phyloP scores from a whole-genome alignment of 768 basidiomycete species.

The Podaxis pistillaris region DNA sequence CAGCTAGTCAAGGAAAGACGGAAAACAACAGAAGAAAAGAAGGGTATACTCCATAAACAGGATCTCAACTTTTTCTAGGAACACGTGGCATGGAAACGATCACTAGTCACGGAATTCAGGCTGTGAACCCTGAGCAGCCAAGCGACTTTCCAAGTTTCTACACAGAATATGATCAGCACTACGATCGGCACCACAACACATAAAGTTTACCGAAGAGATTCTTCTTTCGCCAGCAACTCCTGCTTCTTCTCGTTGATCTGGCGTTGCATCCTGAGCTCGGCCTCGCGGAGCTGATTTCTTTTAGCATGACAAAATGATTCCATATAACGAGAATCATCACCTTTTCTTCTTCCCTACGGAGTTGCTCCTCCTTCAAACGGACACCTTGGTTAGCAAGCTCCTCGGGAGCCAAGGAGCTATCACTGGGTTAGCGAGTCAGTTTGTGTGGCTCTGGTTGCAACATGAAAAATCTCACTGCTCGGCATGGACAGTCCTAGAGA shows the following conservation, averaged over 20 bases:
- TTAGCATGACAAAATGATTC: slow-evolving; percentile 11
- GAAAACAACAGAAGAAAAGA: slow-evolving; percentile 19
- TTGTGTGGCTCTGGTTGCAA: slow-evolving; percentile 1
- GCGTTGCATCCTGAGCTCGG: slow-evolving; percentile 96
- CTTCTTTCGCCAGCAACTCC: slow-evolving; percentile 94
- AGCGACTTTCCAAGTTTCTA: slow-evolving; percentile 87
- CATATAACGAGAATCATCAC: slow-evolving; percentile 32
- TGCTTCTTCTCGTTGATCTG: slow-evolving; percentile 98
- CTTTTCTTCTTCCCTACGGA: slow-evolving; percentile 96
- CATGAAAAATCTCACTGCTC: slow-evolving; percentile 54
- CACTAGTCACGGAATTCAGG: slow-evolving; percentile 71
- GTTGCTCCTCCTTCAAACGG: slow-evolving; percentile 97
- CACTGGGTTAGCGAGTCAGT: slow-evolving; percentile 42
- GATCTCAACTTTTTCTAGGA: background rate
- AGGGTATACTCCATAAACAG: slow-evolving; percentile 24
- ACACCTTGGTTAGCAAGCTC: slow-evolving; percentile 97
- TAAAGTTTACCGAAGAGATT: slow-evolving; percentile 71
- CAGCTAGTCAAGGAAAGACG: slow-evolving; percentile 14
- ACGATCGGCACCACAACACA: background rate
- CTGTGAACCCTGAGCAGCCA: slow-evolving; percentile 86
- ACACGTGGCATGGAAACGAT: slow-evolving; percentile 11
- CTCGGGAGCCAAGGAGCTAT: slow-evolving; percentile 91
- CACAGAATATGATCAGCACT: slow-evolving; percentile 12
- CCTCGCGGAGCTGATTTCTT: slow-evolving; percentile 76
- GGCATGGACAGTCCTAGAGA: slow-evolving; percentile 84